Base-by-base conservation (phyloP, 345 rosid species). In the Trapa incisa region DNA sequence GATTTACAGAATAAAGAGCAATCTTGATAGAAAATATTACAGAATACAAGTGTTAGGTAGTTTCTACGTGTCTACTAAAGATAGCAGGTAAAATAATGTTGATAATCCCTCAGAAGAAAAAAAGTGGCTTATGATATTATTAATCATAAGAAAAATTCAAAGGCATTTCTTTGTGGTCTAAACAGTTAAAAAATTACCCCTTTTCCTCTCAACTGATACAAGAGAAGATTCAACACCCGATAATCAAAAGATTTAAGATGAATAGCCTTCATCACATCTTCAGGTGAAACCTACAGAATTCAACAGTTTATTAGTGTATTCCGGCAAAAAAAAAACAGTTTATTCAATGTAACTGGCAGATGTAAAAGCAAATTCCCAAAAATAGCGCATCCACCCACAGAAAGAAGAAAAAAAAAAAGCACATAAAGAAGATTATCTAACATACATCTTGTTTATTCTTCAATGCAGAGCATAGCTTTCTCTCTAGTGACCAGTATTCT, bases 401-500 rank as follows among this genome's bases (percentile, higher is more conserved):
- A 22, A 22, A 22, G 29, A 22, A 22, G n/a, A 2, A 50, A 33
- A 15, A 13, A 52, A 37, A 13, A 4, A 16, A 43, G 60, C 12
- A 45, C 48, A 14, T 29, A 35, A 47, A 43, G 33, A 39, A 69
- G 35, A 37, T 16, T 38, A 22, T 61, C 43, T 33, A 29, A 47
- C 64, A 47, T 70, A 93, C 97, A 87, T 79, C 78, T 10, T 76
- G 68, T 75, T 78, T 76, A 65, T 65, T 72, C 64, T 71, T 72
- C 65, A 88, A 80, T 67, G 88, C 88, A 75, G 71, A 73, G 72
- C 98, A 90, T 38, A 90, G 94, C 80, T 82, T 83, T 83, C 98
- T 87, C 78, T 93, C 98, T 66, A 93, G 72, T 69, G 85, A 77
- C 98, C 97, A 93, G 65, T 85, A 93, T 80, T 86, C 98, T 68